These are phyloP conservation scores for Exutisphaerella laricina DNA, from an alignment of 2,329 filamentous ascomycete genomes.

Conservation along the genomic window DNA sequence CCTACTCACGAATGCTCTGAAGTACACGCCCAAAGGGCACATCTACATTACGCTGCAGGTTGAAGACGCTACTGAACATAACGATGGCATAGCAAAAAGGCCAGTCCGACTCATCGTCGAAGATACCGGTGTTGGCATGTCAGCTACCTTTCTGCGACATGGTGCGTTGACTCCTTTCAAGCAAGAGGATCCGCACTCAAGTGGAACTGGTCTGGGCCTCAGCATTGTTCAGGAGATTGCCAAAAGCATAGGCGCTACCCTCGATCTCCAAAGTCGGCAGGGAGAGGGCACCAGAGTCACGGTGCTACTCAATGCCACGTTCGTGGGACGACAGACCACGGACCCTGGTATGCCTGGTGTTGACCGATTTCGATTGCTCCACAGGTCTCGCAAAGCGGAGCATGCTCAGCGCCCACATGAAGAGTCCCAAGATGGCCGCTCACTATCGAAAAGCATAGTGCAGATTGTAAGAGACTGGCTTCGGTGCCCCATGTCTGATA, in stretches of 20 bases:
- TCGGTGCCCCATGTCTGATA: no score
- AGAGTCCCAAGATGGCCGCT: no score
- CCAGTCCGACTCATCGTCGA: not conserved
- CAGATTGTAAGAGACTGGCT: no score
- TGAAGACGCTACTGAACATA: not conserved
- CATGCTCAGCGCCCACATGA: no score
- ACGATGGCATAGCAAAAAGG: not conserved
- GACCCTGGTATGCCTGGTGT: no score
- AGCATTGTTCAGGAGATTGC: slow-evolving; percentile 24
- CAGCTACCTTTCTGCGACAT: not conserved
- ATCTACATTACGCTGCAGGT: not conserved
- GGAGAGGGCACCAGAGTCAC: not conserved
- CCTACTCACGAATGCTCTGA: slow-evolving; percentile 1
- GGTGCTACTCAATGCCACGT: not conserved
- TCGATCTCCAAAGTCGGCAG: slow-evolving; percentile 26
- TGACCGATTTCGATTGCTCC: no score
- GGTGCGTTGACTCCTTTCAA: not conserved
- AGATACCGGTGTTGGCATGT: not conserved
- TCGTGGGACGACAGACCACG: no score
- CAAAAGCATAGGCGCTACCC: slow-evolving; percentile 23
- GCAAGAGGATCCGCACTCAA: not conserved
- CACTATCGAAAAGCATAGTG: no score
- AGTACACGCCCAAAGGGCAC: not conserved
- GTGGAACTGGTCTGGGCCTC: not conserved
- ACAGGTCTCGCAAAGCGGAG: no score